Evolutionary conservation across 352 stramenopile genomes (phyloP).

Genomic region (Stramenopiles sp.): DNA sequence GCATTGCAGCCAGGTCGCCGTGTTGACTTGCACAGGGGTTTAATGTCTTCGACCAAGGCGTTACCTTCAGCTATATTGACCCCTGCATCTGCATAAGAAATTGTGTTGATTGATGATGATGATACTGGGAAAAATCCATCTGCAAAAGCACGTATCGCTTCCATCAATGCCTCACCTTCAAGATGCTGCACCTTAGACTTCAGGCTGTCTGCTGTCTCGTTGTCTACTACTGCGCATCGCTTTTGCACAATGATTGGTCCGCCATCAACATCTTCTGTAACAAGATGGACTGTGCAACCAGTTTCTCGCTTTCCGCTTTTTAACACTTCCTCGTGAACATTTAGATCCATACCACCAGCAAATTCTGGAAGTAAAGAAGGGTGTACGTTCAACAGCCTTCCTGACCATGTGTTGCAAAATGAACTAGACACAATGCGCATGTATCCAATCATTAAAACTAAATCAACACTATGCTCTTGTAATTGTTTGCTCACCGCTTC

Average conservation of each 20-base stretch:
- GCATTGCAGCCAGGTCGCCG: conserved; percentile 78
- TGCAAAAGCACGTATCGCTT: conserved; percentile 42
- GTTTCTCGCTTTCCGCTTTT: conserved; percentile 79
- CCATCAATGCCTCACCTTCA: conserved; percentile 79
- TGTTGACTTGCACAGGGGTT: conserved; percentile 92
- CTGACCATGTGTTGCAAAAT: conserved; percentile 82
- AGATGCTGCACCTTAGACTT: conserved; percentile 90
- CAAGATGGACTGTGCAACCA: conserved; percentile 96
- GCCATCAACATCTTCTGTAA: conserved; percentile 87
- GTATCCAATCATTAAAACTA: conserved; percentile 96
- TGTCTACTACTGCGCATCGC: conserved; percentile 58
- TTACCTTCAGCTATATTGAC: conserved; percentile 95
- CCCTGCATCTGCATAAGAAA: conserved; percentile 90
- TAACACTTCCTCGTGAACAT: conserved; percentile 90
- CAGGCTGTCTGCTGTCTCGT: conserved; percentile 77
- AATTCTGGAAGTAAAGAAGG: conserved; percentile 94
- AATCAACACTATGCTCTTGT: conserved; percentile 69
- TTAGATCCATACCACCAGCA: conserved; percentile 95
- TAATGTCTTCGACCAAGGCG: conserved; percentile 85
- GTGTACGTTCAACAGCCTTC: conserved; percentile 96
- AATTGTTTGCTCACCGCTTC: conserved; percentile 75
- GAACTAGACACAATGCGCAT: conserved; percentile 92
- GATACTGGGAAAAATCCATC: no score
- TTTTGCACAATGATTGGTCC: conserved; percentile 93
- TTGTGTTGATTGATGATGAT: conserved; percentile 53